Evolutionary conservation across 1,139 yeast genomes (phyloP), one percentile per base, ranked within the genome.

Genomic region (Pichiaceae sp.): DNA sequence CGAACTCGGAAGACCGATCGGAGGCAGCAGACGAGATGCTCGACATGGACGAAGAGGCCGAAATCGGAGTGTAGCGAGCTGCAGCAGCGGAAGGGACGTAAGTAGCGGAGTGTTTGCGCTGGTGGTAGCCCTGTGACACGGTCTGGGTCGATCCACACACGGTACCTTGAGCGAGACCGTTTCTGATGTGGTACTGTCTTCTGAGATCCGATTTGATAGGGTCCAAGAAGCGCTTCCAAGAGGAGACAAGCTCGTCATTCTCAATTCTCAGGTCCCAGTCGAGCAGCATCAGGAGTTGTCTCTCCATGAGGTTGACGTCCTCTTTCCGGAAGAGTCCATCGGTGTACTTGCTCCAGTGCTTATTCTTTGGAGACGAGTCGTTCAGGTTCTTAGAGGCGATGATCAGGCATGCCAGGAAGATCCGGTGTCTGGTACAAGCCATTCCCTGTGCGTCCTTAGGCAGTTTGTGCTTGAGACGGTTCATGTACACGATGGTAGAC

Each of bases 221-320:
- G 33, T 71, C 75, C 46, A 78, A 64, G 63, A 78, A 72, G 42
- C 64, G 58, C 42, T 61, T 64, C 50, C 79, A 64, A 32, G 64
- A 66, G 21, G 53, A 56, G 36, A 65, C 53, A 56, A 81, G 64
- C 44, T 79, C 86, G 16, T 63, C 65, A 47, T 70, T 72, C 33
- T 66, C 57, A 23, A 81, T 75, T 38, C 68, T 62, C 41, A 80
- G 62, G 54, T 82, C 81, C 87, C 89, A 82, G 58, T 79, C 71
- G 52, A 82, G 63, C 39, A 81, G 64, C 51, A 68, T 75, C 41
- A 80, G 63, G 43, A 82, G 63, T 57, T 82, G 91, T 57, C 86
- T 73, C 60, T 82, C 93, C 87, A 82, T 82, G 42, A 81, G 64
- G 57, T 81, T 81, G 47, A 82, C 76, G 55, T 82, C 93, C 45